A percentile compares a stretch with the other conserved stretches of the same genome.
phyloP scores from a whole-genome alignment of 176 grass and related monocot genomes.

The Tillandsia fasciculata region DNA sequence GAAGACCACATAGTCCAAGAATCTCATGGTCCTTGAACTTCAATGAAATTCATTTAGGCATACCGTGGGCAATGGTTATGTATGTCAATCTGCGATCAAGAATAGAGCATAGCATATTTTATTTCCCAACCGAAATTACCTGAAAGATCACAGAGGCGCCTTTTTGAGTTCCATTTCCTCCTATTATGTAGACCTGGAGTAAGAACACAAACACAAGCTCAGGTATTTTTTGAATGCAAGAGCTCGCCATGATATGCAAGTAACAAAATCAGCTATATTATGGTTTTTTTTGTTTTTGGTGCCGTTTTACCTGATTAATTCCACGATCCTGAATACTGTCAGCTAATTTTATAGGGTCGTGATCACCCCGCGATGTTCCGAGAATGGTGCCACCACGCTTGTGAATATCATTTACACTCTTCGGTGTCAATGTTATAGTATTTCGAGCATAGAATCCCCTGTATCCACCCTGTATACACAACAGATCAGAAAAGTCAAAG shows the following conservation, averaged over 20 bases:
- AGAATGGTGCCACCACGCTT: slow-evolving; percentile 91
- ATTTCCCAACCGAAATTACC: slow-evolving; percentile 33
- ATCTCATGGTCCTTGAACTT: too few relatives aligned
- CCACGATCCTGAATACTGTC: slow-evolving; percentile 96
- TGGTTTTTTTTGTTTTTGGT: background rate
- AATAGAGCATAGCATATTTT: background rate
- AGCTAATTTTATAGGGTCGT: slow-evolving; percentile 85
- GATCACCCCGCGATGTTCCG: slow-evolving; percentile 81
- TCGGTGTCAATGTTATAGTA: slow-evolving; percentile 73
- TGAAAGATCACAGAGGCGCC: slow-evolving; percentile 76
- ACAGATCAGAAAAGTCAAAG: background rate
- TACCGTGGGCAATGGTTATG: too few relatives aligned
- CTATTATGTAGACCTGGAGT: slow-evolving; percentile 86
- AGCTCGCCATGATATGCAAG: background rate
- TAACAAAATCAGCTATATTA: background rate
- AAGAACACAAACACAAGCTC: background rate
- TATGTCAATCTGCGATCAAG: too few relatives aligned
- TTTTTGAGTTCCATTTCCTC: slow-evolving; percentile 95
- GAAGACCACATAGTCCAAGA: too few relatives aligned
- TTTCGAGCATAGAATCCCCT: slow-evolving; percentile 96
- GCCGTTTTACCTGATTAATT: slow-evolving; percentile 78
- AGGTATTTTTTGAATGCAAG: too few relatives aligned
- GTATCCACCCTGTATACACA: slow-evolving; percentile 66
- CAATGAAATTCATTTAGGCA: too few relatives aligned
- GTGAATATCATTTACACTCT: slow-evolving; percentile 94